Evolutionary conservation across 2,329 filamentous ascomycete species (phyloP), one percentile per base, ranked within the genome.

Genomic region (Stemphylium vesicarium): DNA sequence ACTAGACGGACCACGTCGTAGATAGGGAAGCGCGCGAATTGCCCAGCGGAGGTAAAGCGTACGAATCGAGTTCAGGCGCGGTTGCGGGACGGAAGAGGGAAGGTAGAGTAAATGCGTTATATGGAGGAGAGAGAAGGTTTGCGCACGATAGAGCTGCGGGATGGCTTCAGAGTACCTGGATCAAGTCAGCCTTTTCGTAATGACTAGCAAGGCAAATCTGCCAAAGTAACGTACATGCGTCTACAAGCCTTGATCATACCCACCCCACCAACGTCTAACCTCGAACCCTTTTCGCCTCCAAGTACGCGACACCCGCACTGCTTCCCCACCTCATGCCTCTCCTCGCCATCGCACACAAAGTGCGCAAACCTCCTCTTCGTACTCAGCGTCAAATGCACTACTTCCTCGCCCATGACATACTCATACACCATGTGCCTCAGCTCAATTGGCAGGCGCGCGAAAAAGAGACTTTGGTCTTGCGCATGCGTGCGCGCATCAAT

Each of bases 61-160:
- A 32, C 68, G 69, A 26, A 75, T 73, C 1, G 55, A 48, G 20
- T 71, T 58, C 8, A 73, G 56, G 20, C 68, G 66, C 1, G 57
- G 63, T 29, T 66, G 49, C 0, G 70, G 70, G 16, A 72, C 35
- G 46, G 62, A 63, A 1, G 59, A 59, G 3, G 72, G 70, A 6
- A 75, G 70, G 47, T 68, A 69, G 13, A 74, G 64, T 6, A 75
- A 66, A 44, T 75, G 72, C 0, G 68, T 72, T 26, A 64, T 44
- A 26, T 75, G 69, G 5, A 75, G 63, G 38, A 75, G 62, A 12
- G 72, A 73, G 48, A 75, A 75, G 3, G 62, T 62, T 24, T 73
- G 68, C 0, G 60, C 49, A 18, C 53, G 55, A 49, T 75, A 75
- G 41, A 75, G 65, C 36, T 66, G 61, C 1, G 65, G 50, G 4